Conservation (phyloP, 352 stramenopile genomes). For the Pelagophyceae sp. region DNA sequence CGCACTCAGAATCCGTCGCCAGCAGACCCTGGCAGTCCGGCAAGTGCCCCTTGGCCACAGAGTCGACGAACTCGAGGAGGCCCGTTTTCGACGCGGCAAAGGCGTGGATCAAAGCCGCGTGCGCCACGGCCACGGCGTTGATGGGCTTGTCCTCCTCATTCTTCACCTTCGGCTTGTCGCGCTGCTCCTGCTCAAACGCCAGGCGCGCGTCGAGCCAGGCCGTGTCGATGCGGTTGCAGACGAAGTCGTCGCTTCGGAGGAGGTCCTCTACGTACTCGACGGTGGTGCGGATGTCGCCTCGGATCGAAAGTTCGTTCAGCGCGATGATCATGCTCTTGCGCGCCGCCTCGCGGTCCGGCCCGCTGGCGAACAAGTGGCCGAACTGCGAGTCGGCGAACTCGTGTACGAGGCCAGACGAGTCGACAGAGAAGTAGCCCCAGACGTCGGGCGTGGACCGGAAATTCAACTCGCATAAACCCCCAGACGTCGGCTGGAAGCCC, state of each 20-base stretch:
- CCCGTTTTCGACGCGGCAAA: conserved; percentile 40
- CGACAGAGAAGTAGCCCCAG: conserved; percentile 99
- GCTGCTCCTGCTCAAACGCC: conserved; percentile 8
- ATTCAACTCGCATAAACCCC: conserved; percentile 96
- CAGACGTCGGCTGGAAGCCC: conserved; percentile 95
- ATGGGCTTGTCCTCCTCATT: neutral
- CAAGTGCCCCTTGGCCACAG: conserved; percentile 45
- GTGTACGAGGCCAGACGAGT: conserved; percentile 96
- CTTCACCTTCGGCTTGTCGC: neutral
- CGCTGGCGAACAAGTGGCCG: conserved; percentile 97
- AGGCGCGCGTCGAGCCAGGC: conserved; percentile 84
- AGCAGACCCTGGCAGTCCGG: conserved; percentile 62
- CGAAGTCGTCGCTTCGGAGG: conserved; percentile 97
- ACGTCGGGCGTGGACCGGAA: conserved; percentile 97
- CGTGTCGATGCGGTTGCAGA: conserved; percentile 96
- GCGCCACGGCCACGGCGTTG: neutral
- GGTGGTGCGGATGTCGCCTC: conserved; percentile 98
- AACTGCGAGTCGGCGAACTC: conserved; percentile 99
- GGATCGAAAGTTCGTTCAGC: conserved; percentile 97
- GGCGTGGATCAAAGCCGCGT: conserved; percentile 16
- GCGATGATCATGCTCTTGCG: conserved; percentile 83
- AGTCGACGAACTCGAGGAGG: conserved; percentile 48
- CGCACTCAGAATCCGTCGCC: conserved; percentile 59
- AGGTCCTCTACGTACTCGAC: conserved; percentile 99
- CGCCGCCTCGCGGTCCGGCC: conserved; percentile 84